A percentile compares a stretch with the other conserved stretches of the same genome.
Evolutionary conservation across 2,329 filamentous ascomycete species (phyloP).

Genomic region (Nigrospora oryzae): DNA sequence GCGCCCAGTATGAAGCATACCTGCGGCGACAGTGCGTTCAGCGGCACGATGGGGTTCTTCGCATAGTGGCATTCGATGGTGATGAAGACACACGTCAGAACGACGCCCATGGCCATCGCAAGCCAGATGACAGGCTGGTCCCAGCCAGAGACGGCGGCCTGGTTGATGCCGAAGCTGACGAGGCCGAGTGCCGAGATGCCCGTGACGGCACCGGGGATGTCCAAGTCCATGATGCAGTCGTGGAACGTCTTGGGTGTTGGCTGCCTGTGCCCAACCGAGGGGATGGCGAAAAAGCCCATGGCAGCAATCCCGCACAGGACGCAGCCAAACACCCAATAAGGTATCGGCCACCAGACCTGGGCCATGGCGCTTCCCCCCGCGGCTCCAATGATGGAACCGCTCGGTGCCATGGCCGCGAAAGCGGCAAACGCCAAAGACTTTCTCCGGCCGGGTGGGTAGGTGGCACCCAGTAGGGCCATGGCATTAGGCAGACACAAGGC

Average conservation of each 20-base stretch:
- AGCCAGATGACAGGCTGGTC: conserved; percentile 44
- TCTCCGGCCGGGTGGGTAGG: conserved; percentile 45
- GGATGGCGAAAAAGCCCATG: conserved; percentile 24
- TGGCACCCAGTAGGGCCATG: conserved; percentile 50
- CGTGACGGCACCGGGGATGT: conserved; percentile 27
- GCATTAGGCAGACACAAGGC: conserved; percentile 57
- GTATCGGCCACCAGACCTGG: conserved; percentile 38
- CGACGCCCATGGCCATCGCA: conserved; percentile 46
- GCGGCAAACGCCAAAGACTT: conserved; percentile 53
- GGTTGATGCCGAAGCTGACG: conserved; percentile 61
- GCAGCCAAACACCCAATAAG: conserved; percentile 32
- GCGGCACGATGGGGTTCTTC: conserved; percentile 38
- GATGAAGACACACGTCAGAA: conserved; percentile 47
- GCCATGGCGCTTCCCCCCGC: conserved; percentile 30
- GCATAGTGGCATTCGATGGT: conserved; percentile 40
- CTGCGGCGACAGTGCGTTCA: conserved; percentile 31
- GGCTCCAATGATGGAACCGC: conserved; percentile 34
- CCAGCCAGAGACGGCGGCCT: conserved; percentile 54
- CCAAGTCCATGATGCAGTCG: conserved; percentile 21
- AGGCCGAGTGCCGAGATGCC: conserved; percentile 50
- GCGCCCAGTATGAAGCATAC: conserved; percentile 36
- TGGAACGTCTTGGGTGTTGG: conserved; percentile 6
- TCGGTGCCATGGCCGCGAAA: conserved; percentile 36
- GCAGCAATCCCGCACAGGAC: conserved; percentile 23
- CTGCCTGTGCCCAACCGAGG: conserved; percentile 15